phyloP scores from a whole-genome alignment of 495 filamentous ascomycete species.

The Stereocaulon alpinum region DNA sequence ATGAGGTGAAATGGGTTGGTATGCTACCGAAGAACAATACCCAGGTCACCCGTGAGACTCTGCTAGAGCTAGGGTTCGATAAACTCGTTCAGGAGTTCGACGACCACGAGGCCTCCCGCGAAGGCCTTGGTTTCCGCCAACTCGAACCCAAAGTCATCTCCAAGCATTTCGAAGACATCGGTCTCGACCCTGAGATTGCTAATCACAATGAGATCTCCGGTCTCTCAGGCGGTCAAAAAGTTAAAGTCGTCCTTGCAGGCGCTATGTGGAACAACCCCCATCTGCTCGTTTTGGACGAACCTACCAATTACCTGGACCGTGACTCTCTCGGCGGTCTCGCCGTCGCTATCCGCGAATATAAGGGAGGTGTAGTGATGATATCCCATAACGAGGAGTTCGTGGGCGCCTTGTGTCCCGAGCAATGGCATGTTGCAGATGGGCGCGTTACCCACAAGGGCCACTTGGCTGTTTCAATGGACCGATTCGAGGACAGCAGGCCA shows the following conservation, averaged over 20 bases:
- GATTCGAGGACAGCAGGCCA: conserved; percentile 75
- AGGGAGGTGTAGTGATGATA: conserved; percentile 97
- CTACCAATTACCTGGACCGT: conserved; percentile 97
- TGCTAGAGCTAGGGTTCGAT: conserved; percentile 71
- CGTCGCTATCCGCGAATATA: conserved; percentile 94
- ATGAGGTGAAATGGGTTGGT: conserved; percentile 90
- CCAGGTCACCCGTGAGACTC: conserved; percentile 85
- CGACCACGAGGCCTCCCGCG: conserved; percentile 93
- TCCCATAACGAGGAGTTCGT: conserved; percentile 99
- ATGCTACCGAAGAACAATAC: conserved; percentile 88
- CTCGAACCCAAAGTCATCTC: conserved; percentile 87
- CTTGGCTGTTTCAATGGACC: conserved; percentile 58
- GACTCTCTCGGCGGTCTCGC: conserved; percentile 93
- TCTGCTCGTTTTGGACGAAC: conserved; percentile 93
- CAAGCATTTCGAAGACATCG: conserved; percentile 96
- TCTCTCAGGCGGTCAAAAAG: conserved; percentile 96
- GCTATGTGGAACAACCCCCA: conserved; percentile 99
- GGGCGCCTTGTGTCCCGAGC: conserved; percentile 83
- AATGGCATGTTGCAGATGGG: conserved; percentile 87
- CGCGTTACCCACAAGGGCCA: conserved; percentile 75
- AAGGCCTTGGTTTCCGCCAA: conserved; percentile 89
- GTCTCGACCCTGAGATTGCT: conserved; percentile 92
- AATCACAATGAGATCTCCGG: conserved; percentile 98
- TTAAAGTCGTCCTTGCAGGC: conserved; percentile 97
- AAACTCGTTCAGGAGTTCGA: conserved; percentile 97